These are phyloP conservation scores for Danielia reshetovae DNA, from an alignment of 805 yeast genomes.

Conservation along the genomic window DNA sequence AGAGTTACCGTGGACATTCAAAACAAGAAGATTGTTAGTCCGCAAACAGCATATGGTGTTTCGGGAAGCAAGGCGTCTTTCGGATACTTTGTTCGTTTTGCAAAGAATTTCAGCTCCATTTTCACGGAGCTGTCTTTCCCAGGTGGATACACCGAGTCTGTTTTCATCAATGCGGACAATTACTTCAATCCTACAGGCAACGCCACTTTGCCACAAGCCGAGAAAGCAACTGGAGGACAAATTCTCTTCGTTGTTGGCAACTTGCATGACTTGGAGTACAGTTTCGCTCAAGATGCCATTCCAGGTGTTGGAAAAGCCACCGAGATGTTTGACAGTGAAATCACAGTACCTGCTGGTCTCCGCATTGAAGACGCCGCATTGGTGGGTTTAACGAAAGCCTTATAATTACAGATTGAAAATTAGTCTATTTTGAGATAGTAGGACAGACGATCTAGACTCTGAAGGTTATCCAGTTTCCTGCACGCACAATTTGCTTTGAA, in stretches of 20 bases:
- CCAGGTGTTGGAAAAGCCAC: constrained; percentile 51
- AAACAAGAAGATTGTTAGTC: constrained; percentile 61
- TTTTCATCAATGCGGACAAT: constrained; percentile 66
- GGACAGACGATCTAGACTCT: too few species aligned
- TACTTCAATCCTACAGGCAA: constrained; percentile 38
- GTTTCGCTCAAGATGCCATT: constrained; percentile 54
- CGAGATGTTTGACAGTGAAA: constrained; percentile 66
- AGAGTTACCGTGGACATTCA: constrained; percentile 76
- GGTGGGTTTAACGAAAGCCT: constrained; percentile 45
- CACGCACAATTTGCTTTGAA: too few species aligned
- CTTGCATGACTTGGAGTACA: constrained; percentile 49
- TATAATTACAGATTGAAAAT: not conserved
- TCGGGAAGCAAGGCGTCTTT: constrained; percentile 57
- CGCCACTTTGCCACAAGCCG: constrained; percentile 19
- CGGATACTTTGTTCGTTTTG: constrained; percentile 74
- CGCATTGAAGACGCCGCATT: constrained; percentile 70
- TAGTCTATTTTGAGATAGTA: too few species aligned
- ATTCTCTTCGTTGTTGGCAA: constrained; percentile 61
- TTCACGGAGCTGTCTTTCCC: constrained; percentile 67
- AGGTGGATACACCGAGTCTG: constrained; percentile 64
- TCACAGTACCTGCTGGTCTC: constrained; percentile 50
- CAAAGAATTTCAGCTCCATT: constrained; percentile 53
- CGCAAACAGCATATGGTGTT: constrained; percentile 64
- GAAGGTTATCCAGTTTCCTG: too few species aligned
- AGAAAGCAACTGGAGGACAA: constrained; percentile 17